Conservation (phyloP, 768 basidiomycete genomes). For the Cyathus striatus region DNA sequence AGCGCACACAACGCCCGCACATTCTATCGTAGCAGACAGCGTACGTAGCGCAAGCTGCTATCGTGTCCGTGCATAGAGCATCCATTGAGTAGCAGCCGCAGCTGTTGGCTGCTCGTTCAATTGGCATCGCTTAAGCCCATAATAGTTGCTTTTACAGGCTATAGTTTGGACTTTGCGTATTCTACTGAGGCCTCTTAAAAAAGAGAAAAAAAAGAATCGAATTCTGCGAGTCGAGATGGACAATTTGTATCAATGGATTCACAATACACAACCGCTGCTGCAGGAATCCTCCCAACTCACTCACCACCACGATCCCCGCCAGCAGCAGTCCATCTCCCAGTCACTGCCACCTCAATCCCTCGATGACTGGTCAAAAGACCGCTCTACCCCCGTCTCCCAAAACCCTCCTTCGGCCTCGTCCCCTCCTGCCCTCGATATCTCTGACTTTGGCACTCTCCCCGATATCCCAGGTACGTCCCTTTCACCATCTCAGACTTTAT, state of each 20-base stretch:
- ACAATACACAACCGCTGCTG: slow-evolving; percentile 25
- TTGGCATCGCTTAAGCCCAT: no score
- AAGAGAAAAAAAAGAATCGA: no score
- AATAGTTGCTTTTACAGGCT: no score
- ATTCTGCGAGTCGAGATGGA: no score
- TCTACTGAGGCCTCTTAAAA: no score
- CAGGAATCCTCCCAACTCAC: slow-evolving; percentile 23
- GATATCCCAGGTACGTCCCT: slow-evolving; percentile 31
- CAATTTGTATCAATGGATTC: no score
- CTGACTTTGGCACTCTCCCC: slow-evolving; percentile 35
- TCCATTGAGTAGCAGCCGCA: no score
- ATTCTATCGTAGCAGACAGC: no score
- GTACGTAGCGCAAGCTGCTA: no score
- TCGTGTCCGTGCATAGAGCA: no score
- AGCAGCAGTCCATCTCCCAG: slow-evolving; percentile 15
- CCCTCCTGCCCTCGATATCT: slow-evolving; percentile 28
- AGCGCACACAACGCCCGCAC: slow-evolving; percentile 24
- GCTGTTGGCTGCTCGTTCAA: no score
- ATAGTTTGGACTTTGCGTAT: no score
- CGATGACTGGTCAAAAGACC: slow-evolving; percentile 45
- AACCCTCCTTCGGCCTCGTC: slow-evolving; percentile 14
- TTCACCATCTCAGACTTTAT: not conserved
- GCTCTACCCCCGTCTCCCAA: slow-evolving; percentile 17
- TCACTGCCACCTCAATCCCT: slow-evolving; percentile 20
- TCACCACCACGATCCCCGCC: slow-evolving; percentile 20